A percentile compares a stretch with the other conserved stretches of the same genome.
These are phyloP conservation scores for Pseudogymnoascus sp. DNA, from an alignment of 2,329 filamentous ascomycete genomes.

Conservation along the genomic window DNA sequence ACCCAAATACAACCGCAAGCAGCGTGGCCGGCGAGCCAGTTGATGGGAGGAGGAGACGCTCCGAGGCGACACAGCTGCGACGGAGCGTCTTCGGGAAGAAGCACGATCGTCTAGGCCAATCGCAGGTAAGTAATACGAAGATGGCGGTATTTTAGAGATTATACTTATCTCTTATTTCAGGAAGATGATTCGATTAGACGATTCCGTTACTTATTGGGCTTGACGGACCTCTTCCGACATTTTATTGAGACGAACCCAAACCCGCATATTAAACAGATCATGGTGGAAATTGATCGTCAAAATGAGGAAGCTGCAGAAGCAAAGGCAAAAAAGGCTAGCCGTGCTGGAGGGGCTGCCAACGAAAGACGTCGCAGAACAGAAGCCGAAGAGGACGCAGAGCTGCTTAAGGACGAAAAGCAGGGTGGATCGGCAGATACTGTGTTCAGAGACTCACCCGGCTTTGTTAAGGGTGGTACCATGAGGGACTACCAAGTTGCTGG, in stretches of 20 bases:
- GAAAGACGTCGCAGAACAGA: slow-evolving; percentile 82
- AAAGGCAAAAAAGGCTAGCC: slow-evolving; percentile 60
- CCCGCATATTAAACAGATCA: slow-evolving; percentile 86
- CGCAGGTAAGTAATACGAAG: slow-evolving; percentile 55
- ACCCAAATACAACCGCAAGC: slow-evolving; percentile 65
- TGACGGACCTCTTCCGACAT: slow-evolving; percentile 95
- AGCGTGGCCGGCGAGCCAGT: slow-evolving; percentile 71
- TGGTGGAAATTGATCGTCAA: slow-evolving; percentile 88
- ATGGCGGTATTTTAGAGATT: not conserved
- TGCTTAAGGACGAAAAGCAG: slow-evolving; percentile 76
- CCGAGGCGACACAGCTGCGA: slow-evolving; percentile 80
- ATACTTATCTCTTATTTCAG: slow-evolving; percentile 34
- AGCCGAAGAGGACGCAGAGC: slow-evolving; percentile 93
- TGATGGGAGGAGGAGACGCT: slow-evolving; percentile 78
- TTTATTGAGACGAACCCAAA: slow-evolving; percentile 98
- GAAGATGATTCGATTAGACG: slow-evolving; percentile 92
- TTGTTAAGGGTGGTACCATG: slow-evolving; percentile 76
- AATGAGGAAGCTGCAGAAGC: slow-evolving; percentile 65
- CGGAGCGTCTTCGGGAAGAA: slow-evolving; percentile 93
- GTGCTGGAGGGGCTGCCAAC: slow-evolving; percentile 75
- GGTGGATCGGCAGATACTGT: slow-evolving; percentile 80
- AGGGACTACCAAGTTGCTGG: slow-evolving; percentile 94
- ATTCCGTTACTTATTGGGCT: slow-evolving; percentile 87
- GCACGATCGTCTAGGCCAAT: slow-evolving; percentile 83
- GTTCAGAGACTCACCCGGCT: slow-evolving; percentile 90